Percentiles rank a stretch among this genome's conserved stretches.
Evolutionary conservation across 192 early-diverging fungal genomes (phyloP).

Genomic region (Linnemannia exigua): DNA sequence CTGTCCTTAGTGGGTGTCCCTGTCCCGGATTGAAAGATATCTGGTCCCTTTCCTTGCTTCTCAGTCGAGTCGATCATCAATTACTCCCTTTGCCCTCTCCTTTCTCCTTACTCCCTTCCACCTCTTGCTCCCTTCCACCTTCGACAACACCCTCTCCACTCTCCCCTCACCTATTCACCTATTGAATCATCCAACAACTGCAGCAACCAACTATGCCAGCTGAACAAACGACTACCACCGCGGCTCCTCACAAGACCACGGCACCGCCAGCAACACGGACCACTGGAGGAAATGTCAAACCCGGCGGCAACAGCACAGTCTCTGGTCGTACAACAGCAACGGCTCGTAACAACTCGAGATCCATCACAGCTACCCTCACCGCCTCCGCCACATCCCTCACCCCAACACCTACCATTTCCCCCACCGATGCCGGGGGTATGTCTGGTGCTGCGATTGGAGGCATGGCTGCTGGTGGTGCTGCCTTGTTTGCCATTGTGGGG

Average conservation of each 20-base stretch:
- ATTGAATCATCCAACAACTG: not conserved
- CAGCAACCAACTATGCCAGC: conserved; percentile 22
- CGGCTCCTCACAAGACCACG: conserved; percentile 18
- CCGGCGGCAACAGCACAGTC: not conserved
- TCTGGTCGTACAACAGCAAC: not conserved
- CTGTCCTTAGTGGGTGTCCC: conserved; percentile 14
- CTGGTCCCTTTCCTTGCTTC: conserved; percentile 10
- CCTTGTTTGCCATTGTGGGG: conserved; percentile 20
- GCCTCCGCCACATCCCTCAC: not conserved
- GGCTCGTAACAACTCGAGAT: not conserved
- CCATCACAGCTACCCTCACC: not conserved
- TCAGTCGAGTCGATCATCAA: not conserved
- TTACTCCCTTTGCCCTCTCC: not conserved
- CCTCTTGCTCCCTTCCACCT: not conserved
- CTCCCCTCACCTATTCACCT: not conserved
- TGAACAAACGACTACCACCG: conserved; percentile 19
- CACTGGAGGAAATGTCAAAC: not conserved
- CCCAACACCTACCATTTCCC: conserved; percentile 2
- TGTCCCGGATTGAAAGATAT: conserved; percentile 57
- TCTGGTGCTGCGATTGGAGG: conserved; percentile 42
- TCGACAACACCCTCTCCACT: not conserved
- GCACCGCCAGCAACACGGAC: not conserved
- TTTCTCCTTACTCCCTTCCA: not conserved
- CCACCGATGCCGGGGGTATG: conserved; percentile 16
- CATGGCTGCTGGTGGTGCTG: conserved; percentile 29